Evolutionary conservation across 306 rosid genomes (phyloP).

Genomic region (Erythrophleum fordii): DNA sequence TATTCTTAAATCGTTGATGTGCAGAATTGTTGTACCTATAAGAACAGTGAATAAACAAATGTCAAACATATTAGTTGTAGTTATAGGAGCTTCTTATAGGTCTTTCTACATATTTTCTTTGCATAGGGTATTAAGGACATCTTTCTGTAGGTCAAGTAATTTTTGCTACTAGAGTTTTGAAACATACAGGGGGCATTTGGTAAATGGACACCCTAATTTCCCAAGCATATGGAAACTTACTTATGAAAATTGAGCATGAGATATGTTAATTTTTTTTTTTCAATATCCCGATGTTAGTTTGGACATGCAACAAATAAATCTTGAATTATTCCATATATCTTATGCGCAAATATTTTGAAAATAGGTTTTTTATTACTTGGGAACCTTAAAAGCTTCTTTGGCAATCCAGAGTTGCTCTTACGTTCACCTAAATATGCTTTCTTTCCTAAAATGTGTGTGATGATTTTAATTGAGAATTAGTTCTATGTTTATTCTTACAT

Average conservation of each 20-base stretch:
- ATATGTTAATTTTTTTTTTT: not conserved
- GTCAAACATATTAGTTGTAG: not conserved
- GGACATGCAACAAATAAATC: not conserved
- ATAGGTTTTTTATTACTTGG: not conserved
- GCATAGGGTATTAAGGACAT: not conserved
- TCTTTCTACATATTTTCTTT: not conserved
- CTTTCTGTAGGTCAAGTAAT: not conserved
- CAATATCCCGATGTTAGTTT: not conserved
- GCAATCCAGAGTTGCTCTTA: not conserved
- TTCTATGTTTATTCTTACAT: too few relatives aligned
- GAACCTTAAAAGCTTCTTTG: not conserved
- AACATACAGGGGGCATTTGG: not conserved
- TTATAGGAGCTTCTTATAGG: not conserved
- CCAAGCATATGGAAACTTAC: not conserved
- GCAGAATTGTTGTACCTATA: not conserved
- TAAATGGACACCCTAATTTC: not conserved
- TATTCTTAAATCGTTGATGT: not conserved
- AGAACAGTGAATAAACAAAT: not conserved
- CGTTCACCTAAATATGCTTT: not conserved
- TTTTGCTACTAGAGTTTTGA: not conserved
- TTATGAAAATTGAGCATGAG: not conserved
- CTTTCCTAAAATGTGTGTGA: not conserved
- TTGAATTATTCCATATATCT: not conserved
- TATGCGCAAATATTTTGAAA: not conserved
- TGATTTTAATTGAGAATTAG: not conserved